Percentiles rank a stretch among this genome's conserved stretches.
Evolutionary conservation across 208 protist species (phyloP).

Genomic region (Wallacemonas sp.): DNA sequence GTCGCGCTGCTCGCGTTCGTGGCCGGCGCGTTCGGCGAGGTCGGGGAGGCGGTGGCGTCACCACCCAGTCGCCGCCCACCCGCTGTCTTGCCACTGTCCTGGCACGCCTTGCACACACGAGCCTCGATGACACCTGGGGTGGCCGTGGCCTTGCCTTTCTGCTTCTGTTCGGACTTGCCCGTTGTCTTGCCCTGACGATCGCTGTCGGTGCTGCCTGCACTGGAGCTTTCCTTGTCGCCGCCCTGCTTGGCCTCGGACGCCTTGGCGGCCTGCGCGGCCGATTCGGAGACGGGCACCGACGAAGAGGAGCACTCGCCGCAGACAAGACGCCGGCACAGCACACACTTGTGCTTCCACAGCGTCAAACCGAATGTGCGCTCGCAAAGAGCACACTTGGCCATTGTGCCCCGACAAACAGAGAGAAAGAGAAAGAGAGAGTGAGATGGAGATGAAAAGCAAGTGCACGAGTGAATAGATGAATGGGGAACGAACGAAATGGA

Average conservation of each 20-base stretch:
- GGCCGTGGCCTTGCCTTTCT: background rate
- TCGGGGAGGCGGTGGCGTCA: background rate
- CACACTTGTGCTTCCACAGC: constrained; percentile 56
- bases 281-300: background rate
- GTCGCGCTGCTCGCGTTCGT: background rate
- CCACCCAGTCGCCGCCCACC: constrained; percentile 17
- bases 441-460: constrained; percentile 11
- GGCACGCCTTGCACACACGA: constrained; percentile 27
- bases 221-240: constrained; percentile 6
- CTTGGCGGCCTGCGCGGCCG: constrained; percentile 10
- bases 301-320: constrained; percentile 59
- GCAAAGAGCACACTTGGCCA: constrained; percentile 47
- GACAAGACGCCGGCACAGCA: constrained; percentile 43
- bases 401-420: background rate
- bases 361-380: constrained; percentile 43
- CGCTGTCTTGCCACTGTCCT: background rate
- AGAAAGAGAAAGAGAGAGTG: constrained; percentile 9
- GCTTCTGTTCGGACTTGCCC: background rate
- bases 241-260: constrained; percentile 26
- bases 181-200: background rate
- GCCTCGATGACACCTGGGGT: constrained; percentile 11
- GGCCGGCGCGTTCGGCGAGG: background rate
- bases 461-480: no score
- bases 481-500: no score
- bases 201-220: background rate